Conservation (phyloP, 2,329 filamentous ascomycete genomes). For the Penicillium digitatum region DNA sequence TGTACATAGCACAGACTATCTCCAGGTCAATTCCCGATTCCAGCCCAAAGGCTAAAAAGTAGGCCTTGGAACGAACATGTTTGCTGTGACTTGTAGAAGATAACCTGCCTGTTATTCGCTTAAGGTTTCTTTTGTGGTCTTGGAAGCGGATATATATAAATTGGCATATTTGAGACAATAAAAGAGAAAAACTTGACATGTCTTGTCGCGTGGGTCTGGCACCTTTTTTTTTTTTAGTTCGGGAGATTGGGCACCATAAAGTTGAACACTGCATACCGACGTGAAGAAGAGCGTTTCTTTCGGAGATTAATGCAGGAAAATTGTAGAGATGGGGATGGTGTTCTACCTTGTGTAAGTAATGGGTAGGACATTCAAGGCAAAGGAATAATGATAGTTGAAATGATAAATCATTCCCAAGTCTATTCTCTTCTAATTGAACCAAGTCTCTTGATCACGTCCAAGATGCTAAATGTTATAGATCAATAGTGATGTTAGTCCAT, state of each 20-base stretch:
- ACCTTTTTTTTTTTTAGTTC: neutral
- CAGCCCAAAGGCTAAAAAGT: neutral
- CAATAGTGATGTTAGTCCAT: neutral
- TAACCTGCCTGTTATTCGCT: neutral
- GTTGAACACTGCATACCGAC: neutral
- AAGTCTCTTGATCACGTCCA: neutral
- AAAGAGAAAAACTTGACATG: neutral
- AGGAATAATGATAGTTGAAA: neutral
- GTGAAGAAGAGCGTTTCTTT: conserved; percentile 5
- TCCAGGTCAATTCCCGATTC: neutral
- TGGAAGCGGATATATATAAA: neutral
- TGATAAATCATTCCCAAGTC: neutral
- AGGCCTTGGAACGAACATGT: neutral
- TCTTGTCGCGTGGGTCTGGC: neutral
- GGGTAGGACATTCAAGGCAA: neutral
- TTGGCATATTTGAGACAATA: neutral
- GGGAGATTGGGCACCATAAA: neutral
- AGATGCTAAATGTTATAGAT: neutral
- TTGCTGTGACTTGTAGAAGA: neutral
- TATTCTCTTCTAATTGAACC: neutral
- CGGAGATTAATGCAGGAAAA: conserved; percentile 6
- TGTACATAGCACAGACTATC: neutral
- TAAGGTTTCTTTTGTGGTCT: neutral
- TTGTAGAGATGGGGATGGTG: neutral
- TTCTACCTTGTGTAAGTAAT: neutral